A percentile compares a stretch with the other conserved stretches of the same genome.
Evolutionary conservation across 371 early-diverging fungal species (phyloP).

Genomic region (Saksenaea oblongispora): DNA sequence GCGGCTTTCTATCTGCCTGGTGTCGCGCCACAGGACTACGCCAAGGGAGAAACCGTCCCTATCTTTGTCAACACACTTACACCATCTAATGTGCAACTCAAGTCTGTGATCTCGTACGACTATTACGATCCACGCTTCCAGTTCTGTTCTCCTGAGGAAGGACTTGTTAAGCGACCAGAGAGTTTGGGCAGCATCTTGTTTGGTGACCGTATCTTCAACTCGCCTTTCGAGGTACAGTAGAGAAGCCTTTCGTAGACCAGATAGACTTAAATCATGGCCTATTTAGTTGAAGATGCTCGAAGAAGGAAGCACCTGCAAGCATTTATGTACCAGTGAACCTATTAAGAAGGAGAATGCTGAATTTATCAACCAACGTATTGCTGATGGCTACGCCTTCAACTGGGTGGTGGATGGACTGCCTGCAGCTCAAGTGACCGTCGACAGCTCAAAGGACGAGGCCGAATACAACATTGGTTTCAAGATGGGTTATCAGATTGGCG

Average conservation of each 20-base stretch:
- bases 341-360: conserved; percentile 71
- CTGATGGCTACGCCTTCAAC: conserved; percentile 75
- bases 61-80: conserved; percentile 85
- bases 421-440: conserved; percentile 59
- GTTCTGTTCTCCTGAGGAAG: conserved; percentile 75
- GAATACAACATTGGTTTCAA: conserved; percentile 78
- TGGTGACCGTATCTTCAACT: conserved; percentile 90
- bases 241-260: background rate
- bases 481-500: conserved; percentile 44
- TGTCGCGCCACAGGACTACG: conserved; percentile 86
- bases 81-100: conserved; percentile 60
- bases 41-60: conserved; percentile 62
- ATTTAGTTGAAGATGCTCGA: conserved; percentile 21
- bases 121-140: conserved; percentile 80
- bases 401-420: conserved; percentile 89
- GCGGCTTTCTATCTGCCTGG: conserved; percentile 89
- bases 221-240: conserved; percentile 69
- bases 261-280: background rate
- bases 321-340: conserved; percentile 54
- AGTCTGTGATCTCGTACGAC: conserved; percentile 83
- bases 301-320: conserved; percentile 55
- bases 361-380: conserved; percentile 82
- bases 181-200: conserved; percentile 87
- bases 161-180: conserved; percentile 69
- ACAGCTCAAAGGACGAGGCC: conserved; percentile 29